phyloP scores from a whole-genome alignment of 1,139 yeast species.

The Candida pseudoviswanathii region DNA sequence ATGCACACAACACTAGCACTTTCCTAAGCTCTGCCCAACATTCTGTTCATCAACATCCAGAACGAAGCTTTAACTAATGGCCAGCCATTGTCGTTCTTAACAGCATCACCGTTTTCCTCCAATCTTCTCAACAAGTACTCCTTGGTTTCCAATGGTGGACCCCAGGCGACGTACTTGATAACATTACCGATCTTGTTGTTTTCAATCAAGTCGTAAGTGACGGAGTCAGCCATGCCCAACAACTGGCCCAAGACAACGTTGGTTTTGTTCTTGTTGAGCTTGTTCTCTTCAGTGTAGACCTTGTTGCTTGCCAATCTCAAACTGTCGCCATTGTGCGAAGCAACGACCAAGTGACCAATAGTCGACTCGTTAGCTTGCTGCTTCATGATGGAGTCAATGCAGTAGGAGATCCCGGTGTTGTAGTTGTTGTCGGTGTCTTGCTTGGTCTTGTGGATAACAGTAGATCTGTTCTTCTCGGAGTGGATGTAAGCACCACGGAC shows the following conservation, averaged over 20 bases:
- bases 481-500: constrained; percentile 99
- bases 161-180: constrained; percentile 97
- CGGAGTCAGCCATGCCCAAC: constrained; percentile 94
- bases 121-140: constrained; percentile 87
- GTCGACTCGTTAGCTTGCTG: constrained; percentile 45
- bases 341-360: constrained; percentile 86
- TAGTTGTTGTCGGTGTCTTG: constrained; percentile 76
- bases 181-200: constrained; percentile 70
- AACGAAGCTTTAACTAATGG: constrained; percentile 64
- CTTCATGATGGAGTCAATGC: constrained; percentile 62
- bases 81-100: constrained; percentile 84
- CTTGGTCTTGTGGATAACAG: constrained; percentile 74
- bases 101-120: constrained; percentile 97
- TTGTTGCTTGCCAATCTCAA: constrained; percentile 68
- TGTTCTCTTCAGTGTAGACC: constrained; percentile 31
- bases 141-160: constrained; percentile 92
- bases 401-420: constrained; percentile 66
- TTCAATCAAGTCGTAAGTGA: constrained; percentile 72
- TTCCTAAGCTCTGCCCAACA: constrained; percentile 22
- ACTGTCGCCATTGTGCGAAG: constrained; percentile 87
- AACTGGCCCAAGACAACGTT: constrained; percentile 88
- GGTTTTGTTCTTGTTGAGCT: constrained; percentile 43
- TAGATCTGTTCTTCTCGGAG: constrained; percentile 71
- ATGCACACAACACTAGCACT: neutral
- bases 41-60: constrained; percentile 44